Evolutionary conservation across 1,139 yeast species (phyloP), one percentile per base, ranked within the genome.

Genomic region (Candida frijolesensis): DNA sequence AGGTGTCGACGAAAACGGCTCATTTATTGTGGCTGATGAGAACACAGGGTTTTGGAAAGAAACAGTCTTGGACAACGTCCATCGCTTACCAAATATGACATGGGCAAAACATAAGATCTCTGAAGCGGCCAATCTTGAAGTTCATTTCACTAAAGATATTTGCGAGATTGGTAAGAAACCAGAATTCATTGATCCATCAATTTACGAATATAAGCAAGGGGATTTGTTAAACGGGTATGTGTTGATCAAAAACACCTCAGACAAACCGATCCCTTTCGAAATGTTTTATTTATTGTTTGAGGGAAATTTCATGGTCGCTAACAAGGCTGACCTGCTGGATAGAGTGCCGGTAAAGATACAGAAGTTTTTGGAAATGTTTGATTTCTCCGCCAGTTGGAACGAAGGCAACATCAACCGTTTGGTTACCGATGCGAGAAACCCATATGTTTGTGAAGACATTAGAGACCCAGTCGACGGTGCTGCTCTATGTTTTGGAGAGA

Each of bases 251-350:
- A 74, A 73, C 56, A 57, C 54, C 4, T 60, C 70, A 6, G 52
- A 57, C 4, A 51, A 57, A 11, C 62, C 65, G 0, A 65, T 75
- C 19, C 67, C 67, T 2, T 76, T 74, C 56, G 77, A 72, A 45
- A 72, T 74, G 77, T 71, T 75, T 50, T 76, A 73, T 55, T 64
- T 75, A 3, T 60, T 74, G 16, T 72, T 76, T 47, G 79, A 76
- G 58, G 80, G 80, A 0, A 63, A 60, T 33, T 59, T 66, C 37
- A 55, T 57, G 51, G 56, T 67, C 33, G 45, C 57, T 10, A 55
- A 58, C 51, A 11, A 37, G 6, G 47, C 46, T 32, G 51, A 57
- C 51, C 22, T 38, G 4, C 32, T 37, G 10, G 56, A 55, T 15
- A 53, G 50, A 34, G 54, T 49, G 9, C 67, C 63, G 9, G 54